Evolutionary conservation across 306 rosid species (phyloP).

Genomic region (Vachellia collinsii): DNA sequence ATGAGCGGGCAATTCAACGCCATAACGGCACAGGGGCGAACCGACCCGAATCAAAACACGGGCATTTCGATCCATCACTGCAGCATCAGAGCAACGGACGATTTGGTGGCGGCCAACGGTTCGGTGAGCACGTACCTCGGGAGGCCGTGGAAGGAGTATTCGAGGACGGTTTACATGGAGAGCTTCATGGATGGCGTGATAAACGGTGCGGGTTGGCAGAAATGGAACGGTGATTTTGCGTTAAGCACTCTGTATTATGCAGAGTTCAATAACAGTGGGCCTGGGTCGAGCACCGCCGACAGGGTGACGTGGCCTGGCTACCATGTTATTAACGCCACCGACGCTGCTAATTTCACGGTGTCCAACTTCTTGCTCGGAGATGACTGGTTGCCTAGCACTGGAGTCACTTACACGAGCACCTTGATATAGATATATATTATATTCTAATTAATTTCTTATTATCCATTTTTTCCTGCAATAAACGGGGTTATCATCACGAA

Average conservation of each 20-base stretch:
- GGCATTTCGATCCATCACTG: slow-evolving; percentile 83
- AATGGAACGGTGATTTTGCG: slow-evolving; percentile 83
- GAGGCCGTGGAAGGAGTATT: slow-evolving; percentile 90
- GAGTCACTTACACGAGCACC: slow-evolving; percentile 60
- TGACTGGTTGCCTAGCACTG: slow-evolving; percentile 77
- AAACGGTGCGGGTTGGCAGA: slow-evolving; percentile 65
- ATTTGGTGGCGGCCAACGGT: slow-evolving; percentile 42
- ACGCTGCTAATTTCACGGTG: slow-evolving; percentile 75
- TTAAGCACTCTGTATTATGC: slow-evolving; percentile 75
- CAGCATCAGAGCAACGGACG: slow-evolving; percentile 60
- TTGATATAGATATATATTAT: neutral
- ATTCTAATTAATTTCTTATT: slow-evolving; percentile 9
- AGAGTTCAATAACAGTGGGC: slow-evolving; percentile 69
- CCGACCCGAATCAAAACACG: slow-evolving; percentile 80
- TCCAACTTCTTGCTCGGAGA: slow-evolving; percentile 68
- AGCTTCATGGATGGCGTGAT: slow-evolving; percentile 57
- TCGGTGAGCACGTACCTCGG: slow-evolving; percentile 60
- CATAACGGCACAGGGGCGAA: slow-evolving; percentile 87
- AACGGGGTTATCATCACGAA: neutral
- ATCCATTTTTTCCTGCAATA: neutral
- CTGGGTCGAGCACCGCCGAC: slow-evolving; percentile 56
- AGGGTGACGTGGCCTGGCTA: slow-evolving; percentile 77
- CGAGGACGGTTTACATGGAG: slow-evolving; percentile 79
- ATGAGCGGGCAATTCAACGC: slow-evolving; percentile 86
- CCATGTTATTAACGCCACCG: slow-evolving; percentile 64